phyloP scores from a whole-genome alignment of 495 filamentous ascomycete species.

The Trichoderma orchidacearum region DNA sequence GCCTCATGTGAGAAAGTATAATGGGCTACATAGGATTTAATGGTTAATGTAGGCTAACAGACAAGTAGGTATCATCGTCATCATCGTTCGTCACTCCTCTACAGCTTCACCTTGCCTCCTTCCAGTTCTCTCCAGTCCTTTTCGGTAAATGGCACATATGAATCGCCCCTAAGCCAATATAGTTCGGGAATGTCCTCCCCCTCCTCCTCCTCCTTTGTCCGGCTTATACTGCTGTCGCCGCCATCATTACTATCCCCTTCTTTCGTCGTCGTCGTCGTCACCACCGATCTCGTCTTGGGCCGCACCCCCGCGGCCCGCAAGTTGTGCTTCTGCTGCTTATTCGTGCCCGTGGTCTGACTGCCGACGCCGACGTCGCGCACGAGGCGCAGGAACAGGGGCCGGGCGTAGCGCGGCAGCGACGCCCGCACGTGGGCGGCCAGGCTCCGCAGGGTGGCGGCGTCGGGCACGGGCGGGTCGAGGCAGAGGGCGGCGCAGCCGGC shows the following conservation, averaged over 20 bases:
- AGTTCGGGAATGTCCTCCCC: conserved; percentile 42
- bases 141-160: conserved; percentile 52
- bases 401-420: conserved; percentile 56
- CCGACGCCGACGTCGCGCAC: conserved; percentile 21
- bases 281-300: conserved; percentile 19
- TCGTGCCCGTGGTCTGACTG: conserved; percentile 63
- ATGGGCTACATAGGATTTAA: no score
- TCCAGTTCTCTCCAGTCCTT: conserved; percentile 56
- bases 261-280: no score
- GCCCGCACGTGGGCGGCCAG: conserved; percentile 44
- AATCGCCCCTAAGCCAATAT: conserved; percentile 47
- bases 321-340: conserved; percentile 71
- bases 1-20: no score
- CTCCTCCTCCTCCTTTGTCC: no score
- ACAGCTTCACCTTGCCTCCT: conserved; percentile 59
- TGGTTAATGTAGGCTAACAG: no score
- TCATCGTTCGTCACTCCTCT: conserved; percentile 2
- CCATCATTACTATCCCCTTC: background rate
- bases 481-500: conserved; percentile 71
- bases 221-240: no score
- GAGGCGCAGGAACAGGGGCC: conserved; percentile 65
- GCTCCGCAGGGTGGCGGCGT: conserved; percentile 26
- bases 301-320: conserved; percentile 65
- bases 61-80: background rate
- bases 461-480: conserved; percentile 28